phyloP scores from a whole-genome alignment of 345 rosid genomes.

The Orychophragmus violaceus region DNA sequence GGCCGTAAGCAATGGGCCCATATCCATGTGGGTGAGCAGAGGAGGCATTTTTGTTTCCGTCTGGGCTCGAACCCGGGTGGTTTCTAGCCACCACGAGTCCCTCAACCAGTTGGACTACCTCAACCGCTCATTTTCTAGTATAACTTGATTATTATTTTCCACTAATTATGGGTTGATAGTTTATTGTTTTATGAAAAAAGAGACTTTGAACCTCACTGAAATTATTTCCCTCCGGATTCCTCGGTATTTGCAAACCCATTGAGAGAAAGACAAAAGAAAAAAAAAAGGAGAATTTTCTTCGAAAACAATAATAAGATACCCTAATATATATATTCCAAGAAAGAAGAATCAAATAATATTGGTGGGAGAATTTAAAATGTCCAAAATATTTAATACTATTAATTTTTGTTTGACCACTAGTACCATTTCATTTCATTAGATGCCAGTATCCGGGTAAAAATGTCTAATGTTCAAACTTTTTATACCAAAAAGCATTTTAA shows the following conservation, averaged over 20 bases:
- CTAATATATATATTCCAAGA: background rate
- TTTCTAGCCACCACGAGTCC: too few relatives aligned
- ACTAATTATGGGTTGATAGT: slow-evolving; percentile 14
- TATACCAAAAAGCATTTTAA: too few relatives aligned
- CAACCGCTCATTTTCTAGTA: too few relatives aligned
- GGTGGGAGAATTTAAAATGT: background rate
- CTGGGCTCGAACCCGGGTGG: too few relatives aligned
- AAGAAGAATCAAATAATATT: background rate
- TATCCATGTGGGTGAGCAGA: too few relatives aligned
- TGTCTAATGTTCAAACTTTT: too few relatives aligned
- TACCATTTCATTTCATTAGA: background rate
- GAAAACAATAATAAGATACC: background rate
- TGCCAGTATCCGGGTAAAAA: background rate
- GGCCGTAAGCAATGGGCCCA: too few relatives aligned
- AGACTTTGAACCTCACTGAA: background rate
- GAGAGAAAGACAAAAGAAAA: background rate
- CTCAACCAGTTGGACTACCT: too few relatives aligned
- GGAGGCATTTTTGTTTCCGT: too few relatives aligned
- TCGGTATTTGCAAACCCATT: background rate
- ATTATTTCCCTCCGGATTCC: slow-evolving; percentile 1
- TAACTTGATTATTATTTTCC: background rate
- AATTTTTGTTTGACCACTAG: background rate
- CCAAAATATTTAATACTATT: background rate
- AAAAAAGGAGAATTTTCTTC: background rate
- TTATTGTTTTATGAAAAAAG: background rate